Evolutionary conservation across 106 monocot species (phyloP), one percentile per base, ranked within the genome.

Genomic region (Narthecium ossifragum): DNA sequence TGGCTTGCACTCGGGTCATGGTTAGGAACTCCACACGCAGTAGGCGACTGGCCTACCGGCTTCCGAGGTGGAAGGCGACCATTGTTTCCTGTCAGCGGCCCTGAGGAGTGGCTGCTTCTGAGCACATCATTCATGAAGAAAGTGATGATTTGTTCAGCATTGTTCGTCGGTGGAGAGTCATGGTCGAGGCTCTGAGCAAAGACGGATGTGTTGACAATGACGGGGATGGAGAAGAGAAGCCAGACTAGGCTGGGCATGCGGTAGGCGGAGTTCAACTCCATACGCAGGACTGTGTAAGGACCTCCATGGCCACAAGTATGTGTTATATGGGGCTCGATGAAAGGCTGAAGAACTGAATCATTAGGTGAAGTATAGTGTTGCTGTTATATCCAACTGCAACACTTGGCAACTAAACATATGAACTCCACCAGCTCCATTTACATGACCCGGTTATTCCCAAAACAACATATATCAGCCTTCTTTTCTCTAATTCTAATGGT

Each of bases 121-220:
- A 66, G 51, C 2, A 61, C 67, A 34, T 66, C 69, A 50, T 65
- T 68, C 43, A 78, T 71, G 56, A 62, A 59, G 62, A 83, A 78
- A 21, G 74, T 63, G 50, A 78, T 50, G 26, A 27, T 62, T 27
- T 27, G 65, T n/a, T 67, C 56, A 2, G 70, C 31, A 28, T 37
- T 34, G 7, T 31, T 32, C 4, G 62, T 26, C 0, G 50, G 36
- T 6, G 52, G 45, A 8, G 46, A 8, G 5, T 8, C 13, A 6
- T 22, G 34, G 31, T 14, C 22, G 10, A 49, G 26, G 3, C 13
- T 38, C 27, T 46, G 29, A 8, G 18, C 20, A 10, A 26, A 30
- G 26, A 23, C 20, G 41, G 55, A 62, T 46, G 32, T 5, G 11
- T 23, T 26, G 36, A 49, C 31, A 22, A 60, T 14, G 40, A 65